Conservation (phyloP, 2,329 filamentous ascomycete species). For the Teratosphaeriaceae sp. region DNA sequence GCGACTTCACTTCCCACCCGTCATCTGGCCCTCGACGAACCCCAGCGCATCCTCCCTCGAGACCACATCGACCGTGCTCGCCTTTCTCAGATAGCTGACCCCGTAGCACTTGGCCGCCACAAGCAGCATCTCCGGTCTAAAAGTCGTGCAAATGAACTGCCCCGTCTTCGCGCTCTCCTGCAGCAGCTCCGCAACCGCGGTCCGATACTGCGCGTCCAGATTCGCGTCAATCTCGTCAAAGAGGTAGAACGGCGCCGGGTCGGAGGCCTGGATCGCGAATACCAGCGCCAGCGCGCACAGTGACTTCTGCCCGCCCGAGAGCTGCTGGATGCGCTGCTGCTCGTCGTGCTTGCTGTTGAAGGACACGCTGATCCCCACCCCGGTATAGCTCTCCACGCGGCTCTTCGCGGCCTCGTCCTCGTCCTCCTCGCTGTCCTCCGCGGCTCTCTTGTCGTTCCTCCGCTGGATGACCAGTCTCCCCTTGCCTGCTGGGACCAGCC, state of each 20-base stretch:
- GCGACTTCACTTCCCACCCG: conserved; percentile 18
- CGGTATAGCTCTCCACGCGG: conserved; percentile 86
- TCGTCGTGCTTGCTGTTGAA: conserved; percentile 99
- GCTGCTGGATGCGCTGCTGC: conserved; percentile 94
- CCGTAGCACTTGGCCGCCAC: conserved; percentile 98
- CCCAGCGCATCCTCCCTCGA: conserved; percentile 78
- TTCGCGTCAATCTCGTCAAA: conserved; percentile 99
- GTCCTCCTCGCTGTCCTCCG: conserved; percentile 40
- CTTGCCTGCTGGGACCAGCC: conserved; percentile 87
- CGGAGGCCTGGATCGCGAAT: conserved; percentile 97
- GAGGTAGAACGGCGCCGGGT: conserved; percentile 96
- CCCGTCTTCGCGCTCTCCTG: conserved; percentile 50
- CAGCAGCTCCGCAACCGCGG: conserved; percentile 85
- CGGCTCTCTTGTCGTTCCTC: conserved; percentile 63
- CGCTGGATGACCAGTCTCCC: conserved; percentile 90
- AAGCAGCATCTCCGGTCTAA: conserved; percentile 90
- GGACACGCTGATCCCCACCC: conserved; percentile 92
- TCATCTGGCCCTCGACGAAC: conserved; percentile 82
- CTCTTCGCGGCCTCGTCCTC: conserved; percentile 46
- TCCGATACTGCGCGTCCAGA: conserved; percentile 94
- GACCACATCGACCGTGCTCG: conserved; percentile 87
- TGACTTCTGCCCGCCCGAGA: conserved; percentile 93
- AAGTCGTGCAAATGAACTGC: conserved; percentile 98
- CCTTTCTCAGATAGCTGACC: conserved; percentile 86
- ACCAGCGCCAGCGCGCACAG: conserved; percentile 95